phyloP scores from a whole-genome alignment of 768 basidiomycete genomes.

The Leucosporidium yakuticum region DNA sequence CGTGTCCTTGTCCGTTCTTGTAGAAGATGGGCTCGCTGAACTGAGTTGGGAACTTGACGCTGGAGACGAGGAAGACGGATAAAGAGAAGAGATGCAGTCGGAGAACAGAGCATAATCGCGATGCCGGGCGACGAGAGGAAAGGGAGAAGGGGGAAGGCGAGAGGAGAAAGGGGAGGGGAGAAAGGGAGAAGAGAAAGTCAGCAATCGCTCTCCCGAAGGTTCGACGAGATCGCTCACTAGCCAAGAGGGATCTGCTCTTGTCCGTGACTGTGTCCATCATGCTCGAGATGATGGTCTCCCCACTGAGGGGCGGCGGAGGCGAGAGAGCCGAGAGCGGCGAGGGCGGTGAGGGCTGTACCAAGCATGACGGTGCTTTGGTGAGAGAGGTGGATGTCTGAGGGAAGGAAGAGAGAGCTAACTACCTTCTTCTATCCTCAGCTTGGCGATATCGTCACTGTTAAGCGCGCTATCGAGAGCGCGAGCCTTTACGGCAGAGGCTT shows the following conservation, averaged over 20 bases:
- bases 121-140: no score
- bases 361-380: no score
- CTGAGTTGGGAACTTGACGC: slow-evolving; percentile 1
- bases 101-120: no score
- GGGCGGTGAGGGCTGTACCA: background rate
- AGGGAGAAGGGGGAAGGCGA: background rate
- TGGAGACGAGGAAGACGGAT: background rate
- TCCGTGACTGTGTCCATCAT: background rate
- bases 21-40: slow-evolving; percentile 1
- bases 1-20: slow-evolving; percentile 2
- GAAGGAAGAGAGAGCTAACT: background rate
- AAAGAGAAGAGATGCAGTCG: no score
- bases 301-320: background rate
- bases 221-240: no score
- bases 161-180: background rate
- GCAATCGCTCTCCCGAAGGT: no score
- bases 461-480: background rate
- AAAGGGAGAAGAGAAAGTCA: no score
- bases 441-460: background rate
- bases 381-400: no score
- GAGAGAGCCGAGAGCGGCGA: background rate
- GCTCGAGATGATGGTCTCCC: background rate
- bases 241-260: slow-evolving; percentile 6
- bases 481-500: background rate
- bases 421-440: background rate